Base-by-base conservation (phyloP, 768 basidiomycete species). In the Lactifluus volemus region DNA sequence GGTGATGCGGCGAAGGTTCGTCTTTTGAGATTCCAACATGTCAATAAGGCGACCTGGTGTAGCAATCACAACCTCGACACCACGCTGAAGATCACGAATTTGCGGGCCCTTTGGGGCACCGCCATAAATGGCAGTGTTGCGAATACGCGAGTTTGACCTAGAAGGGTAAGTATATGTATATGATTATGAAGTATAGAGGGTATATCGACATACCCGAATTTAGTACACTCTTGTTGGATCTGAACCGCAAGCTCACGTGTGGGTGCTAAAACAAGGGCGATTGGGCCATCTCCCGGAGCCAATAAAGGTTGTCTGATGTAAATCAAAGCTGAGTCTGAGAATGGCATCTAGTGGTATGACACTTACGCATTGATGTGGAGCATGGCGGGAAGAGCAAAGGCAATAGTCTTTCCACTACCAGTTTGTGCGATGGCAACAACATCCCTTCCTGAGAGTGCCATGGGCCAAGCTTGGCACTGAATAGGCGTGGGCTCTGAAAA, bases 31-130 rank as follows among this genome's bases (percentile, higher is more conserved):
- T 77, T 99, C 97, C 30, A 99, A 83, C 97, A 99, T 98, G 72
- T 99, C 97, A 67, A 99, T 99, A 66, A 99, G 79, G 66, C 97
- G 93, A 69, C 97, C 97, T 9, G 97, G 97, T n/a, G 97, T 99
- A n/a, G 97, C 97, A 67, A 99, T 98, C 64, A 96, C 94, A 60
- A 99, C 85, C 73, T 99, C 97, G 11, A 96, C 93, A 53, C 97
- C 97, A 57, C 95, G 88, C 72, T 95, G 93, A 56, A 99, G 78
- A 73, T 99, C 97, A 65, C 97, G 91, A 68, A 98, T 97, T 75
- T 99, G 97, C 32, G 91, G 93, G 7, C 97, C 97, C 73, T 99
- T 99, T 29, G 97, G 95, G 0, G 96, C 97, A 74, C 97, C 97
- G 59, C 97, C 97, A 72, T 98, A 99, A 67, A 99, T 93, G 52